Base-by-base conservation (phyloP, 305 asterid species). In the Fraxinus dipetala region DNA sequence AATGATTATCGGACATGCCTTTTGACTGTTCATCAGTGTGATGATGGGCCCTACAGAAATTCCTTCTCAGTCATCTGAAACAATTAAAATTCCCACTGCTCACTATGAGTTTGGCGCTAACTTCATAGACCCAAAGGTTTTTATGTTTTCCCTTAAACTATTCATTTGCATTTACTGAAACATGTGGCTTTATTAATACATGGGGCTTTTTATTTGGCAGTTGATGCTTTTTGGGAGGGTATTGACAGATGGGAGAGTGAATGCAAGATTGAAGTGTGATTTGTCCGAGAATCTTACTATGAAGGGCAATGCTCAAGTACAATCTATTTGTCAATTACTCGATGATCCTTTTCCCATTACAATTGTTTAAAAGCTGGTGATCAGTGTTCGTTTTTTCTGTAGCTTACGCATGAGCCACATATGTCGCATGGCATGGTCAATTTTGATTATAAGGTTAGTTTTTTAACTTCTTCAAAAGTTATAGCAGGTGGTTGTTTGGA, bases 61-160 rank as follows among this genome's bases (percentile, higher is more conserved):
- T 86, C 98, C 99, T 79, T 86, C 96, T 18, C 99, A 92, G 89
- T 91, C 98, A 78, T 13, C 98, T 35, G 98, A 96, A 85, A 83
- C 90, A 1, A 91, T 96, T 79, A 96, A 96, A 88, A 85, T 96
- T 35, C 98, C 99, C 73, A 90, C 94, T 59, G 91, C 98, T 16
- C 89, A 96, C 82, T 96, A 96, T 83, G 99, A 96, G 89, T 96
- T 96, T 84, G 99, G 99, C 67, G 98, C 98, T 69, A 96, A 96
- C 87, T 94, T 86, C 83, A 77, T 94, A 31, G 99, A 94, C 83
- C 99, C 98, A 82, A 91, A 91, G 98, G 98, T 70, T 70, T 14
- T 70, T 30, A 24, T 92, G 77, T 76, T 80, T n/a, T 70, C 31
- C 35, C 24, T 16, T 40, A 74, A 81, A 24, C 72, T 59, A 6